Conservation (phyloP, 371 early-diverging fungal species). For the Lichtheimia ornata region DNA sequence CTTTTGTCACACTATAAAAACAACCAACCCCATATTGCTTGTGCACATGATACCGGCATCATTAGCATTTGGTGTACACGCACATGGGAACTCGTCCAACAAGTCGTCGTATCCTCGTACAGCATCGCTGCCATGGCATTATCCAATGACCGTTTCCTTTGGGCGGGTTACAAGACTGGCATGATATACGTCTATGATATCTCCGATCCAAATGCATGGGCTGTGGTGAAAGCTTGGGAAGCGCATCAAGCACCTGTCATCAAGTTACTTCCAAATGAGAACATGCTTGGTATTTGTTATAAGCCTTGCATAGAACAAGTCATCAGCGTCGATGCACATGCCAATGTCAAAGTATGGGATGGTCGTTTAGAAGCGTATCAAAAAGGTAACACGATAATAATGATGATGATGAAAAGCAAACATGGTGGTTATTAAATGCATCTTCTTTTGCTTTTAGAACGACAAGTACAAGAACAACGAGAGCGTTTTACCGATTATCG, state of each 20-base stretch:
- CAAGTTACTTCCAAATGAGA: constrained; percentile 59
- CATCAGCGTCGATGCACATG: constrained; percentile 62
- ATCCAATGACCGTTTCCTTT: constrained; percentile 66
- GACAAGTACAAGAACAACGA: constrained; percentile 42
- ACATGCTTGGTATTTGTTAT: constrained; percentile 20
- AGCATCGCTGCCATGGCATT: constrained; percentile 64
- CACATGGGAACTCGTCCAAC: constrained; percentile 39
- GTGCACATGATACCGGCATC: constrained; percentile 81
- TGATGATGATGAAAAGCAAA: too few relatives aligned
- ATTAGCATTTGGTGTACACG: constrained; percentile 71
- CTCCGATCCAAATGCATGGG: constrained; percentile 45
- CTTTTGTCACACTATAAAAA: constrained; percentile 32
- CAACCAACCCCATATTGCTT: constrained; percentile 53
- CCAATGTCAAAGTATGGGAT: constrained; percentile 74
- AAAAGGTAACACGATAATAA: constrained; percentile 38
- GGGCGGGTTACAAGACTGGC: constrained; percentile 80
- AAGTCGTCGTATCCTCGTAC: constrained; percentile 63
- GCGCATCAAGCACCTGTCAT: constrained; percentile 64
- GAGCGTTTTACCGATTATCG: constrained; percentile 61
- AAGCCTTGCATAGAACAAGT: constrained; percentile 37
- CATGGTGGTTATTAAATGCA: too few relatives aligned
- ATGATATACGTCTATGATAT: constrained; percentile 77
- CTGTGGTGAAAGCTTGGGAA: constrained; percentile 70
- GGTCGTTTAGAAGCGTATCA: constrained; percentile 69
- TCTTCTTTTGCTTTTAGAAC: constrained; percentile 9